A percentile compares a stretch with the other conserved stretches of the same genome.
These are phyloP conservation scores for Picochlorum costavermella DNA, from an alignment of 139 green algal genomes.

Conservation along the genomic window DNA sequence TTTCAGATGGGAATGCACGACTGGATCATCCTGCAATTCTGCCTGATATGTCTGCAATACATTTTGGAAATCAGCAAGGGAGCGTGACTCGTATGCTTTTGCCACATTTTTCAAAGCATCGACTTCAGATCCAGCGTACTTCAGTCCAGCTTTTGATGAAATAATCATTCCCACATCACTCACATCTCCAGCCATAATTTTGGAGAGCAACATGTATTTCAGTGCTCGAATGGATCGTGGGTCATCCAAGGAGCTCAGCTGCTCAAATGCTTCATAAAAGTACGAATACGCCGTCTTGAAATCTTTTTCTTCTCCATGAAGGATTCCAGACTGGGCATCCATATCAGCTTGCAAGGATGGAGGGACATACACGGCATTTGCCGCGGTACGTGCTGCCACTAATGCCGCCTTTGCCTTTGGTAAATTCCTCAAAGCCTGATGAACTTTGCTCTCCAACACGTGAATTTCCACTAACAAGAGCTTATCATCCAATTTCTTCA, in stretches of 20 bases:
- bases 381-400: slow-evolving; percentile 87
- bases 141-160: slow-evolving; percentile 83
- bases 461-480: slow-evolving; percentile 97
- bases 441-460: slow-evolving; percentile 83
- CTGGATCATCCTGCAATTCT: slow-evolving; percentile 65
- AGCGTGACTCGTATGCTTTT: slow-evolving; percentile 77
- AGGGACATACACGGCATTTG: slow-evolving; percentile 96
- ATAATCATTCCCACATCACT: slow-evolving; percentile 79
- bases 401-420: slow-evolving; percentile 88
- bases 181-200: slow-evolving; percentile 60
- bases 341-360: slow-evolving; percentile 74
- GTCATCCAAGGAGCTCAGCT: slow-evolving; percentile 66
- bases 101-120: slow-evolving; percentile 88
- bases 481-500: slow-evolving; percentile 98
- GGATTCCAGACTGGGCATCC: slow-evolving; percentile 81
- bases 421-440: slow-evolving; percentile 85
- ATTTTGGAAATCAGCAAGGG: slow-evolving; percentile 70
- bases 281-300: slow-evolving; percentile 98
- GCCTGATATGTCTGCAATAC: slow-evolving; percentile 10
- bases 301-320: slow-evolving; percentile 95
- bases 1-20: slow-evolving; percentile 80
- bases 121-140: slow-evolving; percentile 78
- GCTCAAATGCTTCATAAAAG: slow-evolving; percentile 98
- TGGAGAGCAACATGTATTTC: slow-evolving; percentile 99
- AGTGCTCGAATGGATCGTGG: slow-evolving; percentile 67